Conservation (phyloP, 2,329 filamentous ascomycete species). For the Xylariaceae sp. region DNA sequence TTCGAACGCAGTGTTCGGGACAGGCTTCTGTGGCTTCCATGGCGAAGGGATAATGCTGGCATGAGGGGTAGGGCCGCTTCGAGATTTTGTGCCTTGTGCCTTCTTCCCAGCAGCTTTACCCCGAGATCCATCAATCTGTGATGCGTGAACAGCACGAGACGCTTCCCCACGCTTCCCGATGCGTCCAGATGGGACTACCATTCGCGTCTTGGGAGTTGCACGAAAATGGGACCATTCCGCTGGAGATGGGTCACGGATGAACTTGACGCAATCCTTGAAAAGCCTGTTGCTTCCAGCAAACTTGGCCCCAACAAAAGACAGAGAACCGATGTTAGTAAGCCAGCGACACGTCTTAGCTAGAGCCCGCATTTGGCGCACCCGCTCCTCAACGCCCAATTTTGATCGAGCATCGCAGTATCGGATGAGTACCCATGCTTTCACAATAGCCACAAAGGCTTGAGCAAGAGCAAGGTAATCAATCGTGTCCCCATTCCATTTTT, state of each 20-base stretch:
- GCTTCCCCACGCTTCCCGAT: slow-evolving; percentile 40
- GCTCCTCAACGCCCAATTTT: slow-evolving; percentile 63
- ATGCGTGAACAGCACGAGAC: slow-evolving; percentile 36
- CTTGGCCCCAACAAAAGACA: slow-evolving; percentile 64
- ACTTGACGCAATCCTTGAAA: slow-evolving; percentile 69
- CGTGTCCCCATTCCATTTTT: slow-evolving; percentile 63
- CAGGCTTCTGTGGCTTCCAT: slow-evolving; percentile 45
- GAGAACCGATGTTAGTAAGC: slow-evolving; percentile 60
- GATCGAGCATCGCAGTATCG: slow-evolving; percentile 63
- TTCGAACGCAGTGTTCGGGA: slow-evolving; percentile 43
- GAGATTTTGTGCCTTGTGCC: slow-evolving; percentile 10
- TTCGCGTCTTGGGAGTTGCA: slow-evolving; percentile 53
- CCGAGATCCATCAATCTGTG: slow-evolving; percentile 26
- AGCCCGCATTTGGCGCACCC: slow-evolving; percentile 65
- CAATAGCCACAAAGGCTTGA: slow-evolving; percentile 62
- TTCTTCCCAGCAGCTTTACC: slow-evolving; percentile 22
- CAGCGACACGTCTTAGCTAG: slow-evolving; percentile 65
- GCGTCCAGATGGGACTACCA: slow-evolving; percentile 40
- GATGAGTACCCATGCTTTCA: slow-evolving; percentile 65
- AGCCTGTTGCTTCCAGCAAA: slow-evolving; percentile 56
- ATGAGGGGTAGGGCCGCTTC: slow-evolving; percentile 11
- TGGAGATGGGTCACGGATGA: slow-evolving; percentile 59
- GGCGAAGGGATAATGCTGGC: slow-evolving; percentile 29
- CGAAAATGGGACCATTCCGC: slow-evolving; percentile 64
- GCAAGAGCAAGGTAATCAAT: slow-evolving; percentile 65